phyloP scores from a whole-genome alignment of 495 filamentous ascomycete species.

The Usnea hakonensis region DNA sequence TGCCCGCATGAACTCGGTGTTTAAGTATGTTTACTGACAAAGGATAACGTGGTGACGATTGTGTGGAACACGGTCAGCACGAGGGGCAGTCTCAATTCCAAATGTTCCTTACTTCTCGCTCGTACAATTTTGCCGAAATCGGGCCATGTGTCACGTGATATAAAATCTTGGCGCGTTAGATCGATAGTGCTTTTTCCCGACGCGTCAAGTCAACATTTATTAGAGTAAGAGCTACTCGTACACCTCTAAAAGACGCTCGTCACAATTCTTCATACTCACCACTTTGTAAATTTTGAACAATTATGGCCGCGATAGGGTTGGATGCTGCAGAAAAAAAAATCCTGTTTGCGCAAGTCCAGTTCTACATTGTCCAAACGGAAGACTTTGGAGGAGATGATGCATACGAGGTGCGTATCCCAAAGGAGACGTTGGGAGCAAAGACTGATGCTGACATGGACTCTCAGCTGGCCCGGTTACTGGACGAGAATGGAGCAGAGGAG shows the following conservation, averaged over 20 bases:
- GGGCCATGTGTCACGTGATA: background rate
- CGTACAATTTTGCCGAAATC: background rate
- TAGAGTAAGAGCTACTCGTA: background rate
- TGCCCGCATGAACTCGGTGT: background rate
- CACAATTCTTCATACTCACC: background rate
- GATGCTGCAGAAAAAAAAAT: conserved; percentile 8
- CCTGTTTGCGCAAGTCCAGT: conserved; percentile 29
- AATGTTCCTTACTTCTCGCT: background rate
- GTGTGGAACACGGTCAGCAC: background rate
- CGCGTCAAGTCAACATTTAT: conserved; percentile 5
- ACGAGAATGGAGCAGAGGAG: conserved; percentile 45
- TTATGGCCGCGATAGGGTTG: background rate
- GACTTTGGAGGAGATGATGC: conserved; percentile 35
- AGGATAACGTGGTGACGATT: background rate
- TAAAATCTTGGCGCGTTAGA: background rate
- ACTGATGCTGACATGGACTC: background rate
- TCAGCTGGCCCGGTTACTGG: conserved; percentile 22
- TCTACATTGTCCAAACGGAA: conserved; percentile 33
- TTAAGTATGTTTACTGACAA: background rate
- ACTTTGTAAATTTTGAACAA: too few relatives aligned
- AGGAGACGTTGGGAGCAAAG: background rate
- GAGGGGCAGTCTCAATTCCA: background rate
- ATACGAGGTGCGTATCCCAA: conserved; percentile 34
- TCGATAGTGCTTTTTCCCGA: background rate
- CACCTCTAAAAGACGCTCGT: background rate